Evolutionary conservation across 768 basidiomycete genomes (phyloP), one percentile per base, ranked within the genome.

Genomic region (Brasilioporus rufonigricans): DNA sequence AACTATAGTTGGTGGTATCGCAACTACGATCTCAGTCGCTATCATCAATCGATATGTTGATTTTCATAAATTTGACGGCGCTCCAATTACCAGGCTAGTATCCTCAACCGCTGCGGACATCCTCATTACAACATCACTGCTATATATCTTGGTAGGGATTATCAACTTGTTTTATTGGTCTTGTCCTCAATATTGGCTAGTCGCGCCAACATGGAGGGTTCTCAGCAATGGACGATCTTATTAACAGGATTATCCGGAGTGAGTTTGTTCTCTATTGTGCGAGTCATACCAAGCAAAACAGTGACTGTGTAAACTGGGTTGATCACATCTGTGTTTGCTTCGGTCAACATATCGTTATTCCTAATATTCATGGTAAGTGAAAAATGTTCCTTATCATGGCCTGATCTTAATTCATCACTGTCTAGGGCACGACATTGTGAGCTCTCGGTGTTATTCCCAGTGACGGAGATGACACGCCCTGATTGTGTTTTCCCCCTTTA

Each of bases 171-270:
- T 4, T 7, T 16, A 3, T 24, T 11, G 9, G 24, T 27, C 13
- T 18, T n/a, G 18, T 44, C 21, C 13, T 31, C 4, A 23, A 46
- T 23, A 16, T 16, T 18, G 13, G 13, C 4, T 14, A 80, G 79
- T 59, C 63, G 35, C 71, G 58, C 35, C 70, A 76, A 53, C 76
- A 72, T 58, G 78, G 76, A 0, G 78, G 78, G 9, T 77, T 24
- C 24, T 54, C 65, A 3, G 57, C 59, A 7, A 77, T 78, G 1
- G 77, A 80, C 24, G 29, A 50, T 44, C 18, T 50, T 0, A 40
- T 81, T 2, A 74, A 78, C 58, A 71, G 65, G 45, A 76, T 81
- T 47, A 77, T 80, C 48, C 61, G 73, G 48, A 21, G 73, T 76
- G 48, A 27, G 69, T 55, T 11, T 31, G 27, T n/a, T 55, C 44